Evolutionary conservation across 768 basidiomycete genomes (phyloP).

Genomic region (Hortiboletus campestris): DNA sequence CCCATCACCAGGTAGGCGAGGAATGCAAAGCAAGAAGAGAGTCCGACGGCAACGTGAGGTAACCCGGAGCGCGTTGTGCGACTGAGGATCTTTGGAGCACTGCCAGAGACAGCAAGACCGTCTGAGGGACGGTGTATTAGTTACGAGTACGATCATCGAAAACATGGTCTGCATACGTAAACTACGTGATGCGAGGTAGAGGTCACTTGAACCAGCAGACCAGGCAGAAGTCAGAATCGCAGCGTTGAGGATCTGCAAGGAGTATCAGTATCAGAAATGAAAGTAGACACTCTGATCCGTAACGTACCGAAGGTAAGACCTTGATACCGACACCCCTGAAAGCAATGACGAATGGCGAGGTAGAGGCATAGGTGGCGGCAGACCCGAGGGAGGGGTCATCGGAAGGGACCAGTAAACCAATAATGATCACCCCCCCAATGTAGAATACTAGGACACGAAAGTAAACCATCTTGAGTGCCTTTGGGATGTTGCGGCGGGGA

Average conservation of each 20-base stretch:
- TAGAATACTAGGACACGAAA: no score
- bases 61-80: constrained; percentile 39
- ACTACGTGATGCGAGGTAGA: no score
- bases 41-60: constrained; percentile 40
- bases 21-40: constrained; percentile 31
- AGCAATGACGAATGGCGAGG: no score
- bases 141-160: not conserved
- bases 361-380: not conserved
- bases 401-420: no score
- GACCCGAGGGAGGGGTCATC: not conserved
- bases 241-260: no score
- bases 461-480: no score
- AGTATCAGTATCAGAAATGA: no score
- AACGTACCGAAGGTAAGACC: no score
- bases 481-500: no score
- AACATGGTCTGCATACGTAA: not conserved
- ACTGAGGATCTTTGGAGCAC: constrained; percentile 53
- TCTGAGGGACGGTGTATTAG: constrained; percentile 36
- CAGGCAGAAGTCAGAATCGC: not conserved
- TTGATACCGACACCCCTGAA: no score
- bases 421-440: no score
- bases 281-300: no score
- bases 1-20: constrained; percentile 42
- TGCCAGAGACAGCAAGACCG: constrained; percentile 49
- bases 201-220: not conserved